Percentiles rank a stretch among this genome's conserved stretches.
phyloP scores from a whole-genome alignment of 164 flowering plant species.

The Dillenia turbinata region DNA sequence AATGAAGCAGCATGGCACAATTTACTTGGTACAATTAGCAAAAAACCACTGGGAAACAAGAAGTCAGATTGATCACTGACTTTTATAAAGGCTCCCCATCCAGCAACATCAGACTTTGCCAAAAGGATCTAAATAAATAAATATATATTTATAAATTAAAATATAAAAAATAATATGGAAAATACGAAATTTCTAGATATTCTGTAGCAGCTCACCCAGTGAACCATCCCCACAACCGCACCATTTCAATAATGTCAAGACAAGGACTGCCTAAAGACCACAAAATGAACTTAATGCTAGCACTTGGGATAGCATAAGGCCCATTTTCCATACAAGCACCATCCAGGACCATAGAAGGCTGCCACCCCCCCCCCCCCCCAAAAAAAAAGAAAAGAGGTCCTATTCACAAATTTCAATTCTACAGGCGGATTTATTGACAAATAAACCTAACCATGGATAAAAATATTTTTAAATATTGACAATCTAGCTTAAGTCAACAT shows the following conservation, averaged over 20 bases:
- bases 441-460: no score
- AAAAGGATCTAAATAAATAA: constrained; percentile 56
- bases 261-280: no score
- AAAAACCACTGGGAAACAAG: neutral
- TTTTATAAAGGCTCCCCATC: constrained; percentile 99
- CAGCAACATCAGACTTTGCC: constrained; percentile 90
- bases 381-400: no score
- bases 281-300: no score
- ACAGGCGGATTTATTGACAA: no score
- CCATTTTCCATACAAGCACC: no score
- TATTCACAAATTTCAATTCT: no score
- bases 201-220: constrained; percentile 36
- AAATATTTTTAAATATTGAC: no score
- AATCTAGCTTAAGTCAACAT: no score
- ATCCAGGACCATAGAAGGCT: no score
- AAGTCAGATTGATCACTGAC: constrained; percentile 23
- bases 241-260: neutral
- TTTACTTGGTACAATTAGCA: constrained; percentile 9
- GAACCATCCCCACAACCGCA: constrained; percentile 95
- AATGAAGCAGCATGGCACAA: constrained; percentile 40
- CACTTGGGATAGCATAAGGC: constrained; percentile 47
- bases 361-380: no score
- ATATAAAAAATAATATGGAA: neutral
- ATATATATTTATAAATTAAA: neutral
- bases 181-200: neutral